Evolutionary conservation across 441 rosid species (phyloP).

Genomic region (Corymbia calophylla): DNA sequence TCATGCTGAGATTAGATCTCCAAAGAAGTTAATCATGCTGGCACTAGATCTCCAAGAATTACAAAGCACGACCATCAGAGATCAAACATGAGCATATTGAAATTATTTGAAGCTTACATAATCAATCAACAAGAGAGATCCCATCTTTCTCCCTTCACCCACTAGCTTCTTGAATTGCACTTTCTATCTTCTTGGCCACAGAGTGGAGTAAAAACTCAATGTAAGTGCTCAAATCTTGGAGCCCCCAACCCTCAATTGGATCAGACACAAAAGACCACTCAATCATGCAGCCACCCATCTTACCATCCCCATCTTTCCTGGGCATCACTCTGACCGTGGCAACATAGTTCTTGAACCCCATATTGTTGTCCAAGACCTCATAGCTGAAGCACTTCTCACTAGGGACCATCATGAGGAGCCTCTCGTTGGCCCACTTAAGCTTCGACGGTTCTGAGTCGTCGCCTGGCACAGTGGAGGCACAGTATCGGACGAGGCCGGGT

Average conservation of each 20-base stretch:
- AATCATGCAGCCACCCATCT: conserved; percentile 23
- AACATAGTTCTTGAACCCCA: conserved; percentile 40
- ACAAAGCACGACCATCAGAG: background rate
- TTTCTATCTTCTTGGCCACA: conserved; percentile 39
- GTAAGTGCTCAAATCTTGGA: conserved; percentile 28
- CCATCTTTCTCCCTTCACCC: background rate
- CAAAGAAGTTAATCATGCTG: background rate
- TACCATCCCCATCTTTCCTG: background rate
- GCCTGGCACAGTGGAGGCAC: conserved; percentile 5
- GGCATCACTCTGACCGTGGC: conserved; percentile 31
- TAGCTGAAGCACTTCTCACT: conserved; percentile 36
- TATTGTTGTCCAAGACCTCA: conserved; percentile 40
- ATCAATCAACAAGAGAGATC: background rate
- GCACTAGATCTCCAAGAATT: background rate
- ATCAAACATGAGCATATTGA: background rate
- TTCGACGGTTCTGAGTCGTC: background rate
- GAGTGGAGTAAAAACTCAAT: conserved; percentile 19
- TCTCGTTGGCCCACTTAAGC: conserved; percentile 45
- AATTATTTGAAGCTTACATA: background rate
- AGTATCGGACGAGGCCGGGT: conserved; percentile 48
- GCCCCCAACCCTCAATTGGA: conserved; percentile 42
- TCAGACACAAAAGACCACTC: conserved; percentile 58
- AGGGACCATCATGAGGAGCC: conserved; percentile 34
- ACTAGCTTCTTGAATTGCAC: background rate
- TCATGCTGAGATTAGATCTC: background rate